Evolutionary conservation across 2,329 filamentous ascomycete species (phyloP), one percentile per base, ranked within the genome.

Genomic region (Onygena corvina): DNA sequence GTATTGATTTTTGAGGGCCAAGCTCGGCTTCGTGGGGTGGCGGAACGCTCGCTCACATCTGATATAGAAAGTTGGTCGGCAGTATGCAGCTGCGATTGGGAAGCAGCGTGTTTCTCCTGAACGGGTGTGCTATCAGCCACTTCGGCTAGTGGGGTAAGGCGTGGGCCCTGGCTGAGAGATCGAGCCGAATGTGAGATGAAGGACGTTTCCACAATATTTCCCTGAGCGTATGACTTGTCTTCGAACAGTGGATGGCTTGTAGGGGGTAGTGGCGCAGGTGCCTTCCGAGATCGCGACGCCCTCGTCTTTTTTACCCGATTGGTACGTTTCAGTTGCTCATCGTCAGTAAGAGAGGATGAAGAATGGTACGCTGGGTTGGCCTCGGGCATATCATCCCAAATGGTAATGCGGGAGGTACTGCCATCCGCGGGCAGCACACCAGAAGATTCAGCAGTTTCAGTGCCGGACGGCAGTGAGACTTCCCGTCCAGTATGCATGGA

Each of bases 171-270:
- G 2, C 36, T 51, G 48, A n/a, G 51, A 31, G 50, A 34, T 7
- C 31, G 25, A 35, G 40, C 5, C 11, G 45, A 47, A 23, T 51
- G 31, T n/a, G 51, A 36, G 33, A 56, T 49, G 35, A 56, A 56
- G 1, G 54, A 49, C 5, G 54, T 56, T 30, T 56, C 54, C 7
- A 56, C 54, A 33, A 56, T 54, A 9, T 40, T 48, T 7, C 45
- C 36, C 50, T 31, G 30, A 33, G 30, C 14, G 11, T 9, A 33
- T 33, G 30, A 3, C 7, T 4, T n/a, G 12, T 40, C 35, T 40
- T 18, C 35, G 16, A 21, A n/a, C n/a, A n/a, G 18, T 23, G 35
- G 35, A 21, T 40, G 16, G 18, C 35, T 40, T 11, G 35, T 40
- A 40, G 35, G n/a, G n/a, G n/a, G 35, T 21, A 18, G 34, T 21